Evolutionary conservation across 31 red algal genomes (phyloP).

Genomic region (Asparagopsis taxiformis): DNA sequence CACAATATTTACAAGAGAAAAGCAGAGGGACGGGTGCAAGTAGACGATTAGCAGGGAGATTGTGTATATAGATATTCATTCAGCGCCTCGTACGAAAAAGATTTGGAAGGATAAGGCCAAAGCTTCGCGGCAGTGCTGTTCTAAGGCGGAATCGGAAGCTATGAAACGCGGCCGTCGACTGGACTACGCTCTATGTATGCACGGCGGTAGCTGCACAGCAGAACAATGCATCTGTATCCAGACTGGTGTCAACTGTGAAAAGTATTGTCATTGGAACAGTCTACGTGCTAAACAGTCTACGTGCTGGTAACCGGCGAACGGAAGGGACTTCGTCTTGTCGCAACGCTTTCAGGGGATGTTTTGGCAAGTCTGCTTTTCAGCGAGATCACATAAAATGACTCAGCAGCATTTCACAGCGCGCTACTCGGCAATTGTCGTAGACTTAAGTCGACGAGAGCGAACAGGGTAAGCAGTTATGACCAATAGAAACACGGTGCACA

Average conservation of each 20-base stretch:
- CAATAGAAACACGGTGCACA: too few species aligned
- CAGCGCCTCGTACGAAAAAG: conserved; percentile 13
- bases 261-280: conserved; percentile 80
- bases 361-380: conserved; percentile 67
- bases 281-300: too few species aligned
- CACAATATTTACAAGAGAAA: too few species aligned
- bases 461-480: too few species aligned
- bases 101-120: conserved; percentile 15
- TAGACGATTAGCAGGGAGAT: too few species aligned
- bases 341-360: conserved; percentile 57
- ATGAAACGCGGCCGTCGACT: conserved; percentile 38
- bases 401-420: too few species aligned
- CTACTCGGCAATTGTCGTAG: too few species aligned
- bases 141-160: conserved; percentile 18
- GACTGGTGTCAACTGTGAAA: conserved; percentile 71
- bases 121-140: not conserved
- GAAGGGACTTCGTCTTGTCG: conserved; percentile 9
- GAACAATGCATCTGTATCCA: conserved; percentile 66
- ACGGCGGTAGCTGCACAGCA: conserved; percentile 49
- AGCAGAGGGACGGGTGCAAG: too few species aligned
- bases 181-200: conserved; percentile 72
- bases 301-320: conserved; percentile 9
- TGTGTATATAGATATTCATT: too few species aligned
- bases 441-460: too few species aligned
- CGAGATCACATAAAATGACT: too few species aligned